Conservation (phyloP, 441 rosid genomes). For the Erodium moschatum region DNA sequence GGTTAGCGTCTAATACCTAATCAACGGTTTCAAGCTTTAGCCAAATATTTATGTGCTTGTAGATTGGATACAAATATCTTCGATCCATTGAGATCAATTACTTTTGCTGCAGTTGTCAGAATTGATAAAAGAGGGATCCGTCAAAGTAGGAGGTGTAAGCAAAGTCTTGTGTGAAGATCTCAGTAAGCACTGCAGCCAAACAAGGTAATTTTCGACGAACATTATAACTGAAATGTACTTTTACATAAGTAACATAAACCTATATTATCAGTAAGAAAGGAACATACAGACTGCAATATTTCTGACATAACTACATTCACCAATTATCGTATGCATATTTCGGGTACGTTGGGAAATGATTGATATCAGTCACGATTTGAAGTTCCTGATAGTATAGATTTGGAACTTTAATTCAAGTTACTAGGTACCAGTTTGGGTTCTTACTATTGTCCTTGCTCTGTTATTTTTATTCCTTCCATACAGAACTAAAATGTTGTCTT, state of each 20-base stretch:
- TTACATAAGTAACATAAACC: no score
- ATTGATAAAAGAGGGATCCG: constrained; percentile 57
- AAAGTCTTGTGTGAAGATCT: constrained; percentile 67
- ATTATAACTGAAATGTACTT: background rate
- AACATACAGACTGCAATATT: no score
- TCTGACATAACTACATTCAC: no score
- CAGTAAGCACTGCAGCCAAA: constrained; percentile 57
- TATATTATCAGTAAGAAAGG: no score
- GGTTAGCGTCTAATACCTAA: constrained; percentile 34
- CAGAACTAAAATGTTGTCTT: background rate
- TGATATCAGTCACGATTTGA: background rate
- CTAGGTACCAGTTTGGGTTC: background rate
- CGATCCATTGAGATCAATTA: constrained; percentile 1
- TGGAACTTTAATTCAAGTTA: background rate
- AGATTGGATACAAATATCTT: constrained; percentile 8
- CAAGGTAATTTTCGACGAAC: constrained; percentile 38
- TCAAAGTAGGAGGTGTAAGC: constrained; percentile 57
- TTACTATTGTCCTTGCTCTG: background rate
- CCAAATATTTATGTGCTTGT: background rate
- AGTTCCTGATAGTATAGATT: background rate
- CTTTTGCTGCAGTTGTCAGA: constrained; percentile 46
- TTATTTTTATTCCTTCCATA: background rate
- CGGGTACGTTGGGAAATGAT: no score
- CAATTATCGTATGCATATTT: no score
- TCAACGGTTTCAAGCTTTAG: constrained; percentile 3